Conservation (phyloP, 1,284 basidiomycete genomes). For the Sanguinoderma infundibulare region DNA sequence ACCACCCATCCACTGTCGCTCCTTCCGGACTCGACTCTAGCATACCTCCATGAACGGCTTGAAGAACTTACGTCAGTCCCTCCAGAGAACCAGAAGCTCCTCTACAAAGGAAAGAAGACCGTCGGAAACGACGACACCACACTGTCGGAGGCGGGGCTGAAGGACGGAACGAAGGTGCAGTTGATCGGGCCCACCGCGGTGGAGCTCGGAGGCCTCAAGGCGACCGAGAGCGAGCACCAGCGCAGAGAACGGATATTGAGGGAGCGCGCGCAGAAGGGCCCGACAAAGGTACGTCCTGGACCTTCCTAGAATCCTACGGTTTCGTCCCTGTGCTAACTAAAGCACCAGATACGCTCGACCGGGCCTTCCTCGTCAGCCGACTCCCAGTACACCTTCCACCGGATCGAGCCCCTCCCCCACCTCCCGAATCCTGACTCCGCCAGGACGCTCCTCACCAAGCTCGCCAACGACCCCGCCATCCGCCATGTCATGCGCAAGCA, state of each 20-base stretch:
- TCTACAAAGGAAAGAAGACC: slow-evolving; percentile 71
- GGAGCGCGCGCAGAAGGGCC: slow-evolving; percentile 60
- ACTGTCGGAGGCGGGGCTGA: slow-evolving; percentile 57
- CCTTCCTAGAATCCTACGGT: no score
- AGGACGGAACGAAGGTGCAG: slow-evolving; percentile 65
- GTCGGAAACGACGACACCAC: slow-evolving; percentile 41
- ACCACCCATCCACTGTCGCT: slow-evolving; percentile 48
- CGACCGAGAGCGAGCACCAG: slow-evolving; percentile 59
- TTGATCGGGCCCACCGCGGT: slow-evolving; percentile 65
- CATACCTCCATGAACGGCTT: slow-evolving; percentile 50
- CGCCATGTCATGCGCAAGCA: slow-evolving; percentile 71
- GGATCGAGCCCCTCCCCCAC: slow-evolving; percentile 61
- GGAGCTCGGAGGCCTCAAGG: slow-evolving; percentile 58
- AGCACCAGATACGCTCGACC: slow-evolving; percentile 59
- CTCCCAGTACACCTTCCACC: slow-evolving; percentile 64
- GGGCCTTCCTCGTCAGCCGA: slow-evolving; percentile 42
- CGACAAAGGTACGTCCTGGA: slow-evolving; percentile 56
- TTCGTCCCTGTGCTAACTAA: neutral
- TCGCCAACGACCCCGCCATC: slow-evolving; percentile 73
- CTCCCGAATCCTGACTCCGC: slow-evolving; percentile 67
- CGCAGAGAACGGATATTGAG: slow-evolving; percentile 59
- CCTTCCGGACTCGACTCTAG: slow-evolving; percentile 49
- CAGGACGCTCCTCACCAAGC: slow-evolving; percentile 51
- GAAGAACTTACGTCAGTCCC: slow-evolving; percentile 70
- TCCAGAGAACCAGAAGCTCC: slow-evolving; percentile 65